Conservation (phyloP, 768 basidiomycete genomes). For the Xanthoconium stramineum region DNA sequence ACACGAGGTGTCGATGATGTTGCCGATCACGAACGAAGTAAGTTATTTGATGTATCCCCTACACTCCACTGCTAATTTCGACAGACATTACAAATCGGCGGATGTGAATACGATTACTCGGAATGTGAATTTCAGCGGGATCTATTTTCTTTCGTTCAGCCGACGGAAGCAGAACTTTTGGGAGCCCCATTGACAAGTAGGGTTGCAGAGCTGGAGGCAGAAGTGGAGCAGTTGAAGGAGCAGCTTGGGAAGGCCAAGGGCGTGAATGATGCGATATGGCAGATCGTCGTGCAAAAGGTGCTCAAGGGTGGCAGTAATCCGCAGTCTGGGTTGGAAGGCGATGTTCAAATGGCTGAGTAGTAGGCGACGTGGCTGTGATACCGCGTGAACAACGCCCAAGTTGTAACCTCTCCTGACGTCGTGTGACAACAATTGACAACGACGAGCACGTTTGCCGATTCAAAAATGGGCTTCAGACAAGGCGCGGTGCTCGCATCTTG, state of each 20-base stretch:
- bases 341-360: constrained; percentile 16
- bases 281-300: constrained; percentile 67
- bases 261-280: constrained; percentile 96
- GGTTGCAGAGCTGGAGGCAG: constrained; percentile 67
- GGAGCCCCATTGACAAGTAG: constrained; percentile 48
- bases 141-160: constrained; percentile 61
- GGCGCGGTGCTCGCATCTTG: constrained; percentile 85
- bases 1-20: constrained; percentile 67
- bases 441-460: not conserved
- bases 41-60: not conserved
- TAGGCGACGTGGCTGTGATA: constrained; percentile 18
- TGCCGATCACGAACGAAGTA: constrained; percentile 50
- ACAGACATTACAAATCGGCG: constrained; percentile 17
- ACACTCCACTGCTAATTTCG: not conserved
- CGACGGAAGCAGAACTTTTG: constrained; percentile 29
- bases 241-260: constrained; percentile 82
- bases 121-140: constrained; percentile 60
- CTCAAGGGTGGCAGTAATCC: constrained; percentile 27
- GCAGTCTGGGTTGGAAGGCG: not conserved
- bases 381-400: constrained; percentile 19
- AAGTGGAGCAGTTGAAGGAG: constrained; percentile 61
- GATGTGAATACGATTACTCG: constrained; percentile 38
- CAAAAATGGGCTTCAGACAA: constrained; percentile 80
- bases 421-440: not conserved
- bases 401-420: too few relatives aligned